Percentiles rank a stretch among this genome's conserved stretches.
These are phyloP conservation scores for Xylariaceae sp. DNA, from an alignment of 2,329 filamentous ascomycete species.

Conservation along the genomic window DNA sequence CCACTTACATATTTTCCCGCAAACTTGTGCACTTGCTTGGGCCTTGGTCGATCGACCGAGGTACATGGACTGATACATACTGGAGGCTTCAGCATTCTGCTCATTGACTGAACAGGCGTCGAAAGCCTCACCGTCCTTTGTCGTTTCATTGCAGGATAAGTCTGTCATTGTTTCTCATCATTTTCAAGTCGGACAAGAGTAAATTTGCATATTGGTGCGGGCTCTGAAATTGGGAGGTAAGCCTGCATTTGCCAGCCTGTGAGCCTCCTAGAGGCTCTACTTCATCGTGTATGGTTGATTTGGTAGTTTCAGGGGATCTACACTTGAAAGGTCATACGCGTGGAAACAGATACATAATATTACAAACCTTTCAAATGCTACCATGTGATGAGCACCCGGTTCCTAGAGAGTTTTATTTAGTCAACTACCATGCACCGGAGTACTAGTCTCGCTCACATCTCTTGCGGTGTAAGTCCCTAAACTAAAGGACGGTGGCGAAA, in stretches of 20 bases:
- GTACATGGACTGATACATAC: conserved; percentile 12
- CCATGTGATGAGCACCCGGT: too few species aligned
- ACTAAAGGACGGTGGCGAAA: too few species aligned
- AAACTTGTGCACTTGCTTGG: too few species aligned
- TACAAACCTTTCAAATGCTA: neutral
- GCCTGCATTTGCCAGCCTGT: conserved; percentile 5
- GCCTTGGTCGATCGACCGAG: too few species aligned
- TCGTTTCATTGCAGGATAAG: neutral
- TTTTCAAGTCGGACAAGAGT: conserved; percentile 8
- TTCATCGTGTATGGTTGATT: neutral
- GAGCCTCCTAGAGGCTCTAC: neutral
- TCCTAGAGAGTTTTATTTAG: too few species aligned
- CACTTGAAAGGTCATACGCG: conserved; percentile 4
- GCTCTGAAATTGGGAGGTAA: conserved; percentile 5
- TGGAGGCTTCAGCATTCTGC: conserved; percentile 12
- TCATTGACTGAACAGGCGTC: conserved; percentile 15
- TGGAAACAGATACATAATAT: conserved; percentile 8
- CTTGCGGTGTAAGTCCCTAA: too few species aligned
- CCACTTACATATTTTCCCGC: too few species aligned
- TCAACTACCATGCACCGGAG: too few species aligned
- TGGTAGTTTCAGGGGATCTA: conserved; percentile 1
- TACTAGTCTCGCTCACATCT: too few species aligned
- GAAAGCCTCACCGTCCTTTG: conserved; percentile 3
- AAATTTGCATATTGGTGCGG: conserved; percentile 16
- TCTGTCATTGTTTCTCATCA: neutral